A percentile compares a stretch with the other conserved stretches of the same genome.
Evolutionary conservation across 2,329 filamentous ascomycete species (phyloP).

Genomic region (Cryphonectria japonica): DNA sequence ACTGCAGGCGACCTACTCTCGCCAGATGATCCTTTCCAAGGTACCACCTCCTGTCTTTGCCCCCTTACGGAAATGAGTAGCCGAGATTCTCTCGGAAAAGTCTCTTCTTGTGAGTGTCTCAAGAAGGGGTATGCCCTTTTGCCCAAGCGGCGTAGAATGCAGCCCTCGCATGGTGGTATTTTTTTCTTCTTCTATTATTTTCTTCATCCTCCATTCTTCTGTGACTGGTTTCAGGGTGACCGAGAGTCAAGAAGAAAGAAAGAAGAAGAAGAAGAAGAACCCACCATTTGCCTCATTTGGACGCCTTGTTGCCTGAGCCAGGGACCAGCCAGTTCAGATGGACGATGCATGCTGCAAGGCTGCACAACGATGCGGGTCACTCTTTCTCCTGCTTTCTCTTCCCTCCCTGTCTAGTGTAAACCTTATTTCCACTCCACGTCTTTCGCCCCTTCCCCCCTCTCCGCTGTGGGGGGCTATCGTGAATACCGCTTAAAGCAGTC

Average conservation of each 20-base stretch:
- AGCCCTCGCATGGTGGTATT: neutral
- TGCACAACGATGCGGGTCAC: neutral
- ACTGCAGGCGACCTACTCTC: neutral
- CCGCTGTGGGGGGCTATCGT: neutral
- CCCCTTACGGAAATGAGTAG: neutral
- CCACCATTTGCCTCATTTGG: neutral
- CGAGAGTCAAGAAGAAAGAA: neutral
- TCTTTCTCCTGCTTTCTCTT: neutral
- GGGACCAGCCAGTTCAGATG: neutral
- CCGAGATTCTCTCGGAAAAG: neutral
- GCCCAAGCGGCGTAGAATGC: neutral
- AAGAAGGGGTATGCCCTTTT: neutral
- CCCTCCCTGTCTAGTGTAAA: constrained; percentile 22
- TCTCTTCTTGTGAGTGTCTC: neutral
- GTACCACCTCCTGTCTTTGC: neutral
- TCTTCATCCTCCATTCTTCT: neutral
- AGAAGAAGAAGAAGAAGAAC: neutral
- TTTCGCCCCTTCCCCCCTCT: neutral
- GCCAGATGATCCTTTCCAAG: neutral
- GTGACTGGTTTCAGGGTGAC: neutral
- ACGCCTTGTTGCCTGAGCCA: neutral
- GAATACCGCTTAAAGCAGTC: neutral
- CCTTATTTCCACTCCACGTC: constrained; percentile 26
- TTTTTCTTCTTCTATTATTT: neutral
- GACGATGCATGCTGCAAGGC: neutral